Base-by-base conservation (phyloP, 306 rosid species). In the Quercus rubra region DNA sequence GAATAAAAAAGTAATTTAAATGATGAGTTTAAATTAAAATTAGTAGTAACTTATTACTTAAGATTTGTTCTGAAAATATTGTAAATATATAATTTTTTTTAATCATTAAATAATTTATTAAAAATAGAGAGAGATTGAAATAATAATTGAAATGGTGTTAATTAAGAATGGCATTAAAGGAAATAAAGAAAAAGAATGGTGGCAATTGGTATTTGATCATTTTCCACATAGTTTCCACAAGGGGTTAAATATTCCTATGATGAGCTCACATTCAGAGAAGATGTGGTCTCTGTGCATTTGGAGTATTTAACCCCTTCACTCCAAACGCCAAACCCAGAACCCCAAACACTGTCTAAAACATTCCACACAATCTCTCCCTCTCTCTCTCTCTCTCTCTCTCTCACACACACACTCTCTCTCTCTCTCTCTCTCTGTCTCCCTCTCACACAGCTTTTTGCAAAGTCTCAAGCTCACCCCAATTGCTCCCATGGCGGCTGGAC, bases 401-500 rank as follows among this genome's bases (percentile, higher is more conserved):
- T 2, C 52, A 0, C 66, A 4, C 38, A 21, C 28, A 46, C 74
- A 10, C 57, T n/a, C n/a, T n/a, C n/a, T n/a, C n/a, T n/a, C n/a
- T n/a, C n/a, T n/a, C 77, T 64, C 69, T 57, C 80, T 76, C 59
- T 17, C 30, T 4, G 46, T 15, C 79, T 35, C 69, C 28, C 74
- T 33, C 74, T 14, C 76, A 28, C 38, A 15, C 38, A 70, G 11
- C 28, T 25, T 70, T 70, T 38, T 20, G 70, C 46, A 2, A 54
- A 70, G 10, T 68, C 41, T 20, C 35, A 43, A 71, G 43, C 56
- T 62, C 71, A 23, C 55, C n/a, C 41, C 57, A 5, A 15, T n/a
- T 31, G 55, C 55, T 17, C 33, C 93, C 76, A 95, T 95, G 99
- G 97, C 97, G 89, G 91, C 74, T 51, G 90, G 93, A 75, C 74